A percentile compares a stretch with the other conserved stretches of the same genome.
phyloP scores from a whole-genome alignment of 495 filamentous ascomycete genomes.

The Penicillium riverlandense region DNA sequence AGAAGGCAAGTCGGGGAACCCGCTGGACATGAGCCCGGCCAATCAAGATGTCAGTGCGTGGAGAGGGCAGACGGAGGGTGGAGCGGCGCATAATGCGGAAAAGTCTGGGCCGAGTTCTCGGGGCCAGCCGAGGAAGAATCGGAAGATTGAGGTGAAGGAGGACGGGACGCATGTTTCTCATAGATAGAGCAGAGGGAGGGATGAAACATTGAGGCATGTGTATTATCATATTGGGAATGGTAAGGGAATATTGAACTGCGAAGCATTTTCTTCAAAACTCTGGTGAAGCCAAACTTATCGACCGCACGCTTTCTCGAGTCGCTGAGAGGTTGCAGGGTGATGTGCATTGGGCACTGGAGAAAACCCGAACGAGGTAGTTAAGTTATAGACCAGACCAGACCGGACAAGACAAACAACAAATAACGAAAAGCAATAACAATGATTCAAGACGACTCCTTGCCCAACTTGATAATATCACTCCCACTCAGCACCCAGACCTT shows the following conservation, averaged over 20 bases:
- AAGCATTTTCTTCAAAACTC: no score
- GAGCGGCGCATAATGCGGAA: constrained; percentile 34
- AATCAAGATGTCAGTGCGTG: constrained; percentile 52
- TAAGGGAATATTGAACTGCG: no score
- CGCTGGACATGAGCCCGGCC: constrained; percentile 52
- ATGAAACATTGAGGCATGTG: neutral
- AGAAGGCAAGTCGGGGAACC: constrained; percentile 29
- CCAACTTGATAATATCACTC: constrained; percentile 30
- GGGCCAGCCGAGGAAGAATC: constrained; percentile 40
- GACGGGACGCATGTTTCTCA: constrained; percentile 23
- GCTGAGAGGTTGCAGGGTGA: no score
- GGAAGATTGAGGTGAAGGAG: constrained; percentile 24
- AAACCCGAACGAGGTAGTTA: no score
- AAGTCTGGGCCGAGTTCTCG: constrained; percentile 36
- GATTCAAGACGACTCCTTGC: constrained; percentile 12
- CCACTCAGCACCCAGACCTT: constrained; percentile 36
- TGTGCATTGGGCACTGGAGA: no score
- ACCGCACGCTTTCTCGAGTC: no score
- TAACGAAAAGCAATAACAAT: no score
- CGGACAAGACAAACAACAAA: no score
- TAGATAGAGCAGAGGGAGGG: neutral
- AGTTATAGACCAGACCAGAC: no score
- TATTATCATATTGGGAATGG: neutral
- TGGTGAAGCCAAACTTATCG: no score
- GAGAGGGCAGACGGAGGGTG: constrained; percentile 38